Evolutionary conservation across 139 green algal genomes (phyloP).

Genomic region (Spirogloea muscicola): DNA sequence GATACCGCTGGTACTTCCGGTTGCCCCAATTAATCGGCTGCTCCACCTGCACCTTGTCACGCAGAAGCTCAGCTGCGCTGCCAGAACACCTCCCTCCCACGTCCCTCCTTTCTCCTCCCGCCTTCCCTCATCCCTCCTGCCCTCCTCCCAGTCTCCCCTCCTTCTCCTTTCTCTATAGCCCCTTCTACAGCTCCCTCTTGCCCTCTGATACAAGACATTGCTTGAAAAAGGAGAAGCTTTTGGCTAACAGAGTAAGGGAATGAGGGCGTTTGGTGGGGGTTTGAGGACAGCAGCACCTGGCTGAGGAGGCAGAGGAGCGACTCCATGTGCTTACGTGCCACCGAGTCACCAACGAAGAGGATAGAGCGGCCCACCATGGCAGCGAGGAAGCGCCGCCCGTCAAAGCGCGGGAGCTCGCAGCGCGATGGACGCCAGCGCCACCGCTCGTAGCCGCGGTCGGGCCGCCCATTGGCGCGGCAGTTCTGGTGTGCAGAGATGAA

Average conservation of each 20-base stretch:
- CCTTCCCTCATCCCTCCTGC: too few species aligned
- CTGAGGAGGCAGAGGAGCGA: slow-evolving; percentile 29
- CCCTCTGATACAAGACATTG: too few species aligned
- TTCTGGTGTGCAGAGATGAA: slow-evolving; percentile 34
- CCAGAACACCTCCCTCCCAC: slow-evolving; percentile 2
- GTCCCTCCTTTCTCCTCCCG: too few species aligned
- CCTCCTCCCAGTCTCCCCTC: too few species aligned
- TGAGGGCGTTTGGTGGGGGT: too few species aligned
- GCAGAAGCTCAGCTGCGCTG: too few species aligned
- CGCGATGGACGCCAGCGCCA: slow-evolving; percentile 12
- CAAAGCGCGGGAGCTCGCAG: slow-evolving; percentile 10
- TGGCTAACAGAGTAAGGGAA: too few species aligned
- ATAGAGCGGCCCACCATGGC: slow-evolving; percentile 7
- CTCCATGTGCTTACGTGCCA: slow-evolving; percentile 23
- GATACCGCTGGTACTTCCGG: slow-evolving; percentile 1
- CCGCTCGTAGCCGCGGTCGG: slow-evolving; percentile 26
- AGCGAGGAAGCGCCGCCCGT: slow-evolving; percentile 9
- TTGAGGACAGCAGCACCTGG: too few species aligned
- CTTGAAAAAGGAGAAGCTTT: too few species aligned
- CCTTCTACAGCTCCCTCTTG: too few species aligned
- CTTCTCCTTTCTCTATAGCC: too few species aligned
- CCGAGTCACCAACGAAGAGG: slow-evolving; percentile 16
- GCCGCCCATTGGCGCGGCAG: slow-evolving; percentile 31
- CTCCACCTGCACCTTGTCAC: slow-evolving; percentile 9
- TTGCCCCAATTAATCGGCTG: slow-evolving; percentile 1